Percentiles rank a stretch among this genome's conserved stretches.
phyloP scores from a whole-genome alignment of 306 rosid genomes.

The Acmispon strigosus region DNA sequence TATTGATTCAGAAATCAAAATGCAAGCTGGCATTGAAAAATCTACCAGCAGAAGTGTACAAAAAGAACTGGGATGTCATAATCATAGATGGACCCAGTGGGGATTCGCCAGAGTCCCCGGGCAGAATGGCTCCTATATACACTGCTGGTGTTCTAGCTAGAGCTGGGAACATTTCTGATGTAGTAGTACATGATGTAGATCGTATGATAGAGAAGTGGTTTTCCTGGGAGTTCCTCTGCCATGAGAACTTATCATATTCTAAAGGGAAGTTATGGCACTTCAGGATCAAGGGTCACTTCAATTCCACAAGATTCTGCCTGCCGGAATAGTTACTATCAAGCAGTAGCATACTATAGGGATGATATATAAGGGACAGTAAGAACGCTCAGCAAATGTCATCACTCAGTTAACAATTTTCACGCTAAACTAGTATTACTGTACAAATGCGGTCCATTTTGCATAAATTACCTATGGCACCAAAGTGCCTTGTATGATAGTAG shows the following conservation, averaged over 20 bases:
- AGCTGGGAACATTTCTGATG: conserved; percentile 50
- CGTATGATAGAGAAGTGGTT: conserved; percentile 87
- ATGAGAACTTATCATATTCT: conserved; percentile 71
- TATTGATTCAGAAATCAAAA: conserved; percentile 46
- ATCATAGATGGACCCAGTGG: conserved; percentile 82
- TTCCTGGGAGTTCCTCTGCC: conserved; percentile 90
- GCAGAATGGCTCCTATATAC: conserved; percentile 78
- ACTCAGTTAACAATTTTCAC: neutral
- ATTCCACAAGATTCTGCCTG: conserved; percentile 61
- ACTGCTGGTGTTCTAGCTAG: conserved; percentile 71
- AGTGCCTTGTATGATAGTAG: neutral
- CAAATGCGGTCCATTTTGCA: neutral
- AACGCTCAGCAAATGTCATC: neutral
- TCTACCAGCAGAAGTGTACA: conserved; percentile 62
- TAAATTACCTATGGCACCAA: neutral
- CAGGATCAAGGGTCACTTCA: conserved; percentile 45
- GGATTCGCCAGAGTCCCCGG: conserved; percentile 56
- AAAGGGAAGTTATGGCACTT: conserved; percentile 81
- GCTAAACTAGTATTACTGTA: neutral
- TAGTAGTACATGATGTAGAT: conserved; percentile 68
- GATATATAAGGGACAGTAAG: neutral
- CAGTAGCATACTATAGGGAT: neutral
- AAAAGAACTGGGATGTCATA: conserved; percentile 68
- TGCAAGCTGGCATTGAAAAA: conserved; percentile 70
- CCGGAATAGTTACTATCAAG: conserved; percentile 14